Percentiles rank a stretch among this genome's conserved stretches.
These are phyloP conservation scores for Cucumis melo DNA, from an alignment of 306 rosid genomes.

Conservation along the genomic window DNA sequence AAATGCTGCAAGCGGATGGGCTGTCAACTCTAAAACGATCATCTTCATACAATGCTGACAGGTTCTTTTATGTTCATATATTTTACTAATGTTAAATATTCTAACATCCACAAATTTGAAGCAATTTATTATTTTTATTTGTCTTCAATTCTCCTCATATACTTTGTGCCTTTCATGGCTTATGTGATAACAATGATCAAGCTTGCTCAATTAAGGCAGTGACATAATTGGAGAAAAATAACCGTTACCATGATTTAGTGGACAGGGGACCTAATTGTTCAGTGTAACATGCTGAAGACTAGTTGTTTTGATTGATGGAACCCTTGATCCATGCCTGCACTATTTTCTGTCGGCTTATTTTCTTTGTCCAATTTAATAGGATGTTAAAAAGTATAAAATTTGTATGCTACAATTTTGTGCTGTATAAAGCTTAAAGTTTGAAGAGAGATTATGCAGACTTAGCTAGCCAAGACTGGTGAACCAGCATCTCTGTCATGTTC, in stretches of 20 bases:
- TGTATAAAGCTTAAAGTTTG: neutral
- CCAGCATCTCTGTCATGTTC: neutral
- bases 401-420: neutral
- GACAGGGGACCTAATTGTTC: neutral
- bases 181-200: neutral
- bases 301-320: neutral
- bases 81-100: neutral
- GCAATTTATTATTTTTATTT: neutral
- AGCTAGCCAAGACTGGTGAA: neutral
- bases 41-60: slow-evolving; percentile 70
- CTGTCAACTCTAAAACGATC: slow-evolving; percentile 49
- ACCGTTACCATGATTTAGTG: neutral
- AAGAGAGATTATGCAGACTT: neutral
- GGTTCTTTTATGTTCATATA: slow-evolving; percentile 30
- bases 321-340: neutral
- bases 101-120: slow-evolving; percentile 3
- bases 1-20: slow-evolving; percentile 39
- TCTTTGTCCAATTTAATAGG: neutral
- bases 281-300: neutral
- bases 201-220: neutral
- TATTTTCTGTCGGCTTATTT: neutral
- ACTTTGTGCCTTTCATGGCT: neutral
- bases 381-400: neutral
- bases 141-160: neutral
- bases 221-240: neutral